These are phyloP conservation scores for Yarrowia porcina DNA, from an alignment of 805 yeast genomes.

Conservation along the genomic window DNA sequence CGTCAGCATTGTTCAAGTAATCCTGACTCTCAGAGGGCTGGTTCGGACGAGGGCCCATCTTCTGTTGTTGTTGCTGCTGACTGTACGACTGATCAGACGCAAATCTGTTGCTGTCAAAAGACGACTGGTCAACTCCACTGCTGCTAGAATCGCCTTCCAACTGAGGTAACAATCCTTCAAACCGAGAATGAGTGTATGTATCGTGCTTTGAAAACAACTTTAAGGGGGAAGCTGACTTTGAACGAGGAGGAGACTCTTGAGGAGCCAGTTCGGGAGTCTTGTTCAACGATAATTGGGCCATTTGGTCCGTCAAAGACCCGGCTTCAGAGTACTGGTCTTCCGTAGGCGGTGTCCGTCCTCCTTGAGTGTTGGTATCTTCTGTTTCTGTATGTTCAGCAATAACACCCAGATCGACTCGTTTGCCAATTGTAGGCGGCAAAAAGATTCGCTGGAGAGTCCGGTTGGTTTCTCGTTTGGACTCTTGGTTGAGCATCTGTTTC, in stretches of 20 bases:
- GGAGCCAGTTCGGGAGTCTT: neutral
- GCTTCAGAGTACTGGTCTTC: neutral
- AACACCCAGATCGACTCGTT: neutral
- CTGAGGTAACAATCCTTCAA: constrained; percentile 33
- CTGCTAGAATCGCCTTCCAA: constrained; percentile 25
- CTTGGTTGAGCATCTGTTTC: constrained; percentile 12
- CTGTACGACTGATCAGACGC: neutral
- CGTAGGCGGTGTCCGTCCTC: neutral
- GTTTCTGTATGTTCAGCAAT: constrained; percentile 16
- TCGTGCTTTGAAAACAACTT: constrained; percentile 34
- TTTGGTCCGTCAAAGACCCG: neutral
- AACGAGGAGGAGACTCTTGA: neutral
- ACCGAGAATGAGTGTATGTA: constrained; percentile 33
- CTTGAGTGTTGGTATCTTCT: constrained; percentile 10
- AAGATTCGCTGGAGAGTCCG: constrained; percentile 17
- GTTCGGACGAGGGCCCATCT: neutral
- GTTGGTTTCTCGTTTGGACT: neutral
- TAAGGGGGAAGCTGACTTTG: constrained; percentile 28
- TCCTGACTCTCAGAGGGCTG: constrained; percentile 27
- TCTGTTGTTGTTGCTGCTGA: neutral
- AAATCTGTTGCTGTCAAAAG: constrained; percentile 20
- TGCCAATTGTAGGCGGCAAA: constrained; percentile 1
- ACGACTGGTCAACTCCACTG: neutral
- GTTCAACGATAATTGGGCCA: constrained; percentile 2
- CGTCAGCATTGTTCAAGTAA: constrained; percentile 35